Base-by-base conservation (phyloP, 2,329 filamentous ascomycete species). In the Hymenoscyphus salicellus region DNA sequence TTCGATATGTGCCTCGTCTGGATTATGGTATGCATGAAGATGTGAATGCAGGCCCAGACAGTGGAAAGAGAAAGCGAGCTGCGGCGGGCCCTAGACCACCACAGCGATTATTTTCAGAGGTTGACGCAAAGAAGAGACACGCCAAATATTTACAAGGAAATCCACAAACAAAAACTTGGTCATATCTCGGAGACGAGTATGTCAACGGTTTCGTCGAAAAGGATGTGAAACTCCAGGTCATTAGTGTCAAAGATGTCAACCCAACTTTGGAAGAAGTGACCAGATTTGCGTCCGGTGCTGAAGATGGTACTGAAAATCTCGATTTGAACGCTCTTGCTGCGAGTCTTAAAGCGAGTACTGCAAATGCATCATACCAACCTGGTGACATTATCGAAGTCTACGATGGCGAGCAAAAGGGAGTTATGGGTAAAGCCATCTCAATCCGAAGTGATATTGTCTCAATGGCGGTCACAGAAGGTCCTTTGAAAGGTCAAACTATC, bases 321-420 rank as follows among this genome's bases (percentile, higher is more conserved):
- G 95, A 99, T 78, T 84, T 99, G 55, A 90, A 93, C 72, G 93
- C 94, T 1, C 83, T 99, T 61, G 93, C 94, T 8, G 91, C 93
- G 58, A 97, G 92, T 70, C 82, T 98, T 62, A 97, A 96, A 75
- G 91, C 92, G 65, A 90, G 88, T 70, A 91, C 90, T 65, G 87
- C 88, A 8, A 90, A 90, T 66, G 89, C 93, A 38, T 89, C 90
- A 3, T 99, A 97, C 73, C 85, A 96, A 5, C 91, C 93, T 2
- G 96, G 96, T 38, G 95, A 99, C 76, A 88, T 93, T n/a, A 93
- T 99, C 26, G 94, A 98, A 77, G 92, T 99, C 55, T 98, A 93
- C 77, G 88, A 93, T 64, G 95, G 95, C 69, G 95, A 99, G 79
- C 95, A 99, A 75, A 92, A 90, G 74, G 95, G 95, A 61, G 90